These are phyloP conservation scores for Talaromyces piceae DNA, from an alignment of 2,329 filamentous ascomycete genomes.

Conservation along the genomic window DNA sequence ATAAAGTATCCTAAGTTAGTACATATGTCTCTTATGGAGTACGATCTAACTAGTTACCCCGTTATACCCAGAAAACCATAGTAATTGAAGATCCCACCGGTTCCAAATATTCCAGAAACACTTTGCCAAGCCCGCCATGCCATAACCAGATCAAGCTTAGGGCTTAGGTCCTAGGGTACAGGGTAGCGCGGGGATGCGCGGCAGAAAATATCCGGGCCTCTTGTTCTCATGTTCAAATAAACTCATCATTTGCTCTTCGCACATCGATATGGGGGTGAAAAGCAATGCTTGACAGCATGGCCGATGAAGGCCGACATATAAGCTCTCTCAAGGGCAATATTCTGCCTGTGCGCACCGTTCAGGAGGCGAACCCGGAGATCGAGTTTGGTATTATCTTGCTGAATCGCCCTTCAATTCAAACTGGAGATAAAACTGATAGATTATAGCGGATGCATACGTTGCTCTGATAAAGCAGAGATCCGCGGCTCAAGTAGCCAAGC, in stretches of 20 bases:
- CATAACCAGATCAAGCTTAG: slow-evolving; percentile 7
- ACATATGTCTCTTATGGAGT: neutral
- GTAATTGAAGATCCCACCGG: too few species aligned
- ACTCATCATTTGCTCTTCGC: neutral
- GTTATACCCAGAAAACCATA: neutral
- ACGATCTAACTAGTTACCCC: neutral
- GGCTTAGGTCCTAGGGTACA: slow-evolving; percentile 22
- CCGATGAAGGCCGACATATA: slow-evolving; percentile 12
- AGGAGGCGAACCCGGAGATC: slow-evolving; percentile 34
- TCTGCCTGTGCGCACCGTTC: slow-evolving; percentile 35
- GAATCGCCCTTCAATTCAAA: neutral
- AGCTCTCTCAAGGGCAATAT: slow-evolving; percentile 28
- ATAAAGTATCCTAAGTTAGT: neutral
- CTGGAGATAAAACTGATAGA: neutral
- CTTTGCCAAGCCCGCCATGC: neutral
- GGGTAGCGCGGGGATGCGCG: slow-evolving; percentile 9
- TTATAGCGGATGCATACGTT: slow-evolving; percentile 35
- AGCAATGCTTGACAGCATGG: neutral
- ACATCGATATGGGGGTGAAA: neutral
- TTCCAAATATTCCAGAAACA: neutral
- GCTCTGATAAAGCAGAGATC: slow-evolving; percentile 38
- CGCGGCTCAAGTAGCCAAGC: slow-evolving; percentile 40
- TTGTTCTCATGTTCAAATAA: neutral
- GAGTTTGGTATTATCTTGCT: slow-evolving; percentile 28
- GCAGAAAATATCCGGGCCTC: neutral